Evolutionary conservation across 495 filamentous ascomycete species (phyloP), one percentile per base, ranked within the genome.

Genomic region (Aspergillus nidulans): DNA sequence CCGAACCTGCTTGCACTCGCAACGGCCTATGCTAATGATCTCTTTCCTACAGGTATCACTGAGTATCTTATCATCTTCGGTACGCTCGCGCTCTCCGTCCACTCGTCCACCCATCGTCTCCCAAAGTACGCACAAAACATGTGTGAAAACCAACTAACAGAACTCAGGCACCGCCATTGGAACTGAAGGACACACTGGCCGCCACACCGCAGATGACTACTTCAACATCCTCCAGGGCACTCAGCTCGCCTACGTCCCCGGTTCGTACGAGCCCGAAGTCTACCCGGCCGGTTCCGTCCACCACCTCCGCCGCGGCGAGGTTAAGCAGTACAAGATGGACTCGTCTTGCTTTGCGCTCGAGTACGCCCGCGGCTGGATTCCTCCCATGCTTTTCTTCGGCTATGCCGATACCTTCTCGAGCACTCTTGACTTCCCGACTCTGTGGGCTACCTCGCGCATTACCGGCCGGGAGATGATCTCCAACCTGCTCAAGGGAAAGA

Each of bases 121-220:
- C 10, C 10, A 34, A 1, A 13, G 6, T 23, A 21, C n/a, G 7
- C 23, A 34, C 6, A 42, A 19, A 10, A 23, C 7, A 19, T 13
- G 1, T 5, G 1, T 3, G 20, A 16, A 28, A 32, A 20, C 15
- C 1, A 40, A 42, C 38, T 52, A 52, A 52, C 25, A 21, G 6
- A 1, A 18, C 24, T 20, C 58, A 80, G 83, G 89, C 58, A 90
- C 90, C 3, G 81, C 90, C n/a, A 77, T 92, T 56, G 90, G 90
- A 59, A 95, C 90, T 10, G 90, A 95, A 68, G 90, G 90, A 51
- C 90, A 95, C 78, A 82, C 85, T 12, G 90, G 90, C 51, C 84
- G 89, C 30, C 90, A 94, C 76, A 90, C 90, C 25, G 89, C 89
- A 4, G 88, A 95, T 71, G 90, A 95, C 76, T 95, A 91, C 81